Base-by-base conservation (phyloP, 768 basidiomycete genomes). In the Psilocybe tampanensis region DNA sequence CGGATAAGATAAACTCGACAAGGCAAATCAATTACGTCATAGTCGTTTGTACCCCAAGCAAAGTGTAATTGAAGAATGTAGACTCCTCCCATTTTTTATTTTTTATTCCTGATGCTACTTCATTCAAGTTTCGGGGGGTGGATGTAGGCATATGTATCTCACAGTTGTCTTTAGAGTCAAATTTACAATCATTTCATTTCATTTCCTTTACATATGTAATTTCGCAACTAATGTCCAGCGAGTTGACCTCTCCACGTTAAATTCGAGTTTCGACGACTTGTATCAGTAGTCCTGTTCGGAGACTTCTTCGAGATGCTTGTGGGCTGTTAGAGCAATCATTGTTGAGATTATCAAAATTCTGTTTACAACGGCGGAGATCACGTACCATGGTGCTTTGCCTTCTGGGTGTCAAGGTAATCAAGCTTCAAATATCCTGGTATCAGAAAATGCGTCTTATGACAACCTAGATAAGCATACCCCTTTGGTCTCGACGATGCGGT, bases 401-500 rank as follows among this genome's bases (percentile, higher is more conserved):
- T 66, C 56, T 69, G 50, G 44, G 42, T 64, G 60, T 74, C 73
- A 36, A 72, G 2, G 42, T 54, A 69, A 60, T 74, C 70, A 32
- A 74, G 64, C 71, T 72, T 39, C 13, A 48, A 41, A 3, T 18
- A 32, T 19, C 43, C 36, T 2, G 18, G 17, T 11, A 1, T 23
- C 29, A 44, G 24, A 22, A 12, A 12, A 47, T 18, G 8, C n/a
- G 15, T 23, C 21, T 9, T 11, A 23, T 11, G 36, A 21, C 19
- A 44, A 26, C 9, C 11, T 41, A 29, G 13, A 32, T 29, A 22
- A 3, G n/a, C 36, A 43, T 22, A 75, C 74, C 23, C 75, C 75
- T 58, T 83, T 85, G 59, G 84, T 84, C 71, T 89, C 87, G n/a
- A 81, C 63, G 2, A 81, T 50, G 50, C 69, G 78, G 61, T 82